These are phyloP conservation scores for Apiospora koreana DNA, from an alignment of 2,329 filamentous ascomycete genomes.

Conservation along the genomic window DNA sequence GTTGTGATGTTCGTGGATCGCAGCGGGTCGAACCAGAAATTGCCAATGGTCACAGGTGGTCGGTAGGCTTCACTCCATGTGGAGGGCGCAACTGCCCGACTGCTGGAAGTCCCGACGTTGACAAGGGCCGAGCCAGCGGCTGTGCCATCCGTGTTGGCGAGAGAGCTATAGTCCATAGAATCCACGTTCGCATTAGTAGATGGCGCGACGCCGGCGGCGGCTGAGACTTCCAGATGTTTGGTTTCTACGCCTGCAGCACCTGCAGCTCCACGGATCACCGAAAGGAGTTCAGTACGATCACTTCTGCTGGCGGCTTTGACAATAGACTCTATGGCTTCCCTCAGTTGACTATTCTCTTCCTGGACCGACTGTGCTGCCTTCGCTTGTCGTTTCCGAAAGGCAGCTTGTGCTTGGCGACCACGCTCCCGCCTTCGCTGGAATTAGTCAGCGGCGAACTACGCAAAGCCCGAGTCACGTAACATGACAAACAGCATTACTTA, in stretches of 20 bases:
- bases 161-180: not conserved
- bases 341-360: conserved; percentile 25
- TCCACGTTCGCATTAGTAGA: not conserved
- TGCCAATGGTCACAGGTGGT: conserved; percentile 17
- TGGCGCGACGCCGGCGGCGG: not conserved
- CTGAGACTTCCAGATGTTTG: not conserved
- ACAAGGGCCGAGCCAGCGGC: not conserved
- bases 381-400: conserved; percentile 31
- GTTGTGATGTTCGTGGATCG: conserved; percentile 20
- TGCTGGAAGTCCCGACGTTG: not conserved
- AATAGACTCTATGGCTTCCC: conserved; percentile 24
- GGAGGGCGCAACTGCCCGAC: not conserved
- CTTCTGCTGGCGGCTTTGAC: conserved; percentile 15
- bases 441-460: conserved; percentile 2
- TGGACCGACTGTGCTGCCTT: conserved; percentile 20
- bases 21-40: conserved; percentile 24
- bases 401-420: conserved; percentile 31
- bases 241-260: conserved; percentile 20
- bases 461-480: not conserved
- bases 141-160: no score
- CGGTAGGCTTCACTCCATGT: not conserved
- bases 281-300: conserved; percentile 21
- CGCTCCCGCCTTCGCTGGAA: conserved; percentile 32
- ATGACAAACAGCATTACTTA: not conserved
- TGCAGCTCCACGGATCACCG: conserved; percentile 22